Percentiles rank a stretch among this genome's conserved stretches.
phyloP scores from a whole-genome alignment of 2,329 filamentous ascomycete species.

The Aspergillus uvarum region DNA sequence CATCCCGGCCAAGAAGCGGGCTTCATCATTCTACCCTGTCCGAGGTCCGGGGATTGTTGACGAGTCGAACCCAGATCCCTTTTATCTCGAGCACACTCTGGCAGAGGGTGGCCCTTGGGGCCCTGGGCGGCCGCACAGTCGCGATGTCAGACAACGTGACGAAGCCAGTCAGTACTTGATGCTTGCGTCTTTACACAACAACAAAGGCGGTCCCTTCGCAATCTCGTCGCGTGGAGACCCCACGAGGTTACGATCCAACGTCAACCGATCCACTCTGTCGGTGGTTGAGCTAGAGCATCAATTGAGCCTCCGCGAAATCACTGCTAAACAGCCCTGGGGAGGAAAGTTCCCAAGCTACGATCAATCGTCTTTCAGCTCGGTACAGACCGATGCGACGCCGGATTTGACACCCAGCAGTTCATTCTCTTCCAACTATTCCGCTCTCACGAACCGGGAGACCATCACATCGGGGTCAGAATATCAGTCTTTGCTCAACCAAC shows the following conservation, averaged over 20 bases:
- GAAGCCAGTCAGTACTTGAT: conserved; percentile 34
- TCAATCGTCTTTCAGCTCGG: conserved; percentile 37
- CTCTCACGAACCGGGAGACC: conserved; percentile 29
- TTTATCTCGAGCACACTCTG: conserved; percentile 41
- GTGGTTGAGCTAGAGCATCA: conserved; percentile 34
- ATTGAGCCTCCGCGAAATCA: conserved; percentile 29
- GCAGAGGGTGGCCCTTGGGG: conserved; percentile 29
- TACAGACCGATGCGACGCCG: conserved; percentile 34
- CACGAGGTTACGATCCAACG: conserved; percentile 14
- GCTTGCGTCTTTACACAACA: conserved; percentile 27
- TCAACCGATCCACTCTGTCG: conserved; percentile 32
- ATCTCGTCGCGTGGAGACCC: conserved; percentile 14
- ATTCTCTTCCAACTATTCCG: conserved; percentile 39
- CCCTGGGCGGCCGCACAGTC: conserved; percentile 25
- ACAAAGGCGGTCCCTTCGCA: conserved; percentile 17
- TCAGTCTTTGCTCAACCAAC: conserved; percentile 27
- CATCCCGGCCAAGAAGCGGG: conserved; percentile 32
- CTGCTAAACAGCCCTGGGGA: conserved; percentile 25
- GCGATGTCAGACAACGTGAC: conserved; percentile 34
- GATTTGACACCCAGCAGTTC: conserved; percentile 42
- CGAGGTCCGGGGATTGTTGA: conserved; percentile 28
- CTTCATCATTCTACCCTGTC: conserved; percentile 33
- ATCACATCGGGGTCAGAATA: conserved; percentile 31
- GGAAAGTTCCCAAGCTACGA: conserved; percentile 27
- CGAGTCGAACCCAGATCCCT: conserved; percentile 40